Conservation (phyloP, 257 asterid genomes). For the Plectranthus barbatus region DNA sequence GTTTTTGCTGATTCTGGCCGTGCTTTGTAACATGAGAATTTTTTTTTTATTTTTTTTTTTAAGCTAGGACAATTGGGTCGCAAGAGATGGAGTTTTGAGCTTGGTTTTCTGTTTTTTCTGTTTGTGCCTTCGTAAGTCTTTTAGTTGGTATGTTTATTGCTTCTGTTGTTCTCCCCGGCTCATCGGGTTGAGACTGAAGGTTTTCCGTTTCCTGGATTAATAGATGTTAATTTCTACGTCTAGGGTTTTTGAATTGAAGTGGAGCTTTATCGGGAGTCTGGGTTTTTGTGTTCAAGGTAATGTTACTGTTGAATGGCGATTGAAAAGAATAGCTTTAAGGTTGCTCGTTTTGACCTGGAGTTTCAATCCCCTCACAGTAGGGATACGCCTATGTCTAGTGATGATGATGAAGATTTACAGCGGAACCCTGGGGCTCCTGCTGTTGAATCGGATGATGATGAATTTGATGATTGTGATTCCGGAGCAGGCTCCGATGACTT, state of each 20-base stretch:
- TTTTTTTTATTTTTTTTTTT: no score
- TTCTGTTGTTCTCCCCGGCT: no score
- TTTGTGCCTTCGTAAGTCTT: no score
- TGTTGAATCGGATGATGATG: conserved; percentile 80
- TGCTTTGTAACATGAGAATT: no score
- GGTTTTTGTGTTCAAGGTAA: conserved; percentile 26
- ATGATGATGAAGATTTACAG: conserved; percentile 72
- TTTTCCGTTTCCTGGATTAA: background rate
- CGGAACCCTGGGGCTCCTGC: conserved; percentile 37
- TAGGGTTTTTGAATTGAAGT: conserved; percentile 42
- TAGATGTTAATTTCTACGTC: conserved; percentile 9
- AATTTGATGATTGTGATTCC: conserved; percentile 89
- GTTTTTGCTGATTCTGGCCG: no score
- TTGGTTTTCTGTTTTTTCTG: no score
- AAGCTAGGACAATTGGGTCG: no score
- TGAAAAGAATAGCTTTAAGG: conserved; percentile 78
- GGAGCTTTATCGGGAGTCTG: conserved; percentile 15
- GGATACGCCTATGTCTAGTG: conserved; percentile 68
- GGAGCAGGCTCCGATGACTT: conserved; percentile 98
- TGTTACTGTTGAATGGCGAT: conserved; percentile 78
- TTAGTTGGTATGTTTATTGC: no score
- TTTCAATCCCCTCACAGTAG: conserved; percentile 52
- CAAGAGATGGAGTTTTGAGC: no score
- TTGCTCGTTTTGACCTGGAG: conserved; percentile 62
- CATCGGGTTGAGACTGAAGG: background rate